These are phyloP conservation scores for Ceratobasidium sp. DNA, from an alignment of 1,284 basidiomycete genomes.

Conservation along the genomic window DNA sequence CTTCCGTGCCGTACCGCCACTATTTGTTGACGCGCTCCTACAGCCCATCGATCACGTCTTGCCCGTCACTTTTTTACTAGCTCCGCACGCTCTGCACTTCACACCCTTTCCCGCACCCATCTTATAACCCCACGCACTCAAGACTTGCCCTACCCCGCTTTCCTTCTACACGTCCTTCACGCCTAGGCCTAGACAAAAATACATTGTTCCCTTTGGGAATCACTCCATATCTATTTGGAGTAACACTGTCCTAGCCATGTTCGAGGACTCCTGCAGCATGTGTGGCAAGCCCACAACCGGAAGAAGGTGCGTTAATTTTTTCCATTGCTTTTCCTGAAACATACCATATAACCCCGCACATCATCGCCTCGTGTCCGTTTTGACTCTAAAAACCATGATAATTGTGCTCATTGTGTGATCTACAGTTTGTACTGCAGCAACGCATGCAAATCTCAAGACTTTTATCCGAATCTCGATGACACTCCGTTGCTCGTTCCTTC, in stretches of 20 bases:
- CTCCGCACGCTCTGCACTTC: constrained; percentile 21
- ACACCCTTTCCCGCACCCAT: not conserved
- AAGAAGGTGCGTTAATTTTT: constrained; percentile 47
- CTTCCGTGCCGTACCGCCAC: not conserved
- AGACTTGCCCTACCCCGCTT: not conserved
- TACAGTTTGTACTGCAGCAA: constrained; percentile 72
- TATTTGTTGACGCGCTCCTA: constrained; percentile 31
- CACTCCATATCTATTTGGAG: too few species aligned
- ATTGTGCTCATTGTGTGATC: constrained; percentile 36
- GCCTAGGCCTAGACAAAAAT: not conserved
- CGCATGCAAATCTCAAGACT: constrained; percentile 65
- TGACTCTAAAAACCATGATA: constrained; percentile 16
- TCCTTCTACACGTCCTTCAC: constrained; percentile 44
- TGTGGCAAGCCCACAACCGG: constrained; percentile 50
- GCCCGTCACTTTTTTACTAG: constrained; percentile 39
- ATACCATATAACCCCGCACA: constrained; percentile 31
- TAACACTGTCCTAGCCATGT: constrained; percentile 41
- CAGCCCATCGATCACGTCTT: constrained; percentile 26
- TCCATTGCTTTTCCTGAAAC: constrained; percentile 11
- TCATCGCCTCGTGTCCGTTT: constrained; percentile 39
- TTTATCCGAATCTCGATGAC: constrained; percentile 43
- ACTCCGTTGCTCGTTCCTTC: constrained; percentile 40
- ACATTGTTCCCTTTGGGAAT: constrained; percentile 7
- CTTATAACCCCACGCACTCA: constrained; percentile 6
- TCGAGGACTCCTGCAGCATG: constrained; percentile 51